Evolutionary conservation across 306 rosid genomes (phyloP).

Genomic region (Citrullus amarus): DNA sequence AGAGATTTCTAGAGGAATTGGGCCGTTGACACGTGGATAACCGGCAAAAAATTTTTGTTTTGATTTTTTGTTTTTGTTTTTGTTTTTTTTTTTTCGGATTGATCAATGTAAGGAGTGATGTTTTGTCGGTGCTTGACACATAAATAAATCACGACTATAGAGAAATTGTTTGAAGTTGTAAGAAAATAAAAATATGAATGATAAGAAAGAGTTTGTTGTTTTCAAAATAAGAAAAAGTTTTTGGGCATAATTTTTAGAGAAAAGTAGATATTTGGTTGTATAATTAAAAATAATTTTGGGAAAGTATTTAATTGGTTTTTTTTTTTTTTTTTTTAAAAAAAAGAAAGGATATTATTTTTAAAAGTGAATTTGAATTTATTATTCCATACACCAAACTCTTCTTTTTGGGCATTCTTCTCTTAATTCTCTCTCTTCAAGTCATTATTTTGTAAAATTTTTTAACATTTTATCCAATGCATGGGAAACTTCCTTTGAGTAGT

Average conservation of each 20-base stretch:
- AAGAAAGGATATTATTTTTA: neutral
- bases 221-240: neutral
- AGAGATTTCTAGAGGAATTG: constrained; percentile 6
- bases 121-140: neutral
- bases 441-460: neutral
- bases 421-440: neutral
- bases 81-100: neutral
- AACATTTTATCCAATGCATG: neutral
- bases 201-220: neutral
- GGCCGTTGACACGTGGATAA: constrained; percentile 12
- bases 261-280: neutral
- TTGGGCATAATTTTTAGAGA: neutral
- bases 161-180: neutral
- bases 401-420: neutral
- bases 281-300: neutral
- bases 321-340: neutral
- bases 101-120: neutral
- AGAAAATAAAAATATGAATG: neutral
- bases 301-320: neutral
- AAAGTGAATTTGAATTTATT: neutral
- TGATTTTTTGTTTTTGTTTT: neutral
- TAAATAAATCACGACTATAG: neutral
- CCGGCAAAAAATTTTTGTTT: neutral
- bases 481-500: neutral
- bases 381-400: neutral